Conservation (phyloP, 441 rosid species). For the Erodium chrysanthum region DNA sequence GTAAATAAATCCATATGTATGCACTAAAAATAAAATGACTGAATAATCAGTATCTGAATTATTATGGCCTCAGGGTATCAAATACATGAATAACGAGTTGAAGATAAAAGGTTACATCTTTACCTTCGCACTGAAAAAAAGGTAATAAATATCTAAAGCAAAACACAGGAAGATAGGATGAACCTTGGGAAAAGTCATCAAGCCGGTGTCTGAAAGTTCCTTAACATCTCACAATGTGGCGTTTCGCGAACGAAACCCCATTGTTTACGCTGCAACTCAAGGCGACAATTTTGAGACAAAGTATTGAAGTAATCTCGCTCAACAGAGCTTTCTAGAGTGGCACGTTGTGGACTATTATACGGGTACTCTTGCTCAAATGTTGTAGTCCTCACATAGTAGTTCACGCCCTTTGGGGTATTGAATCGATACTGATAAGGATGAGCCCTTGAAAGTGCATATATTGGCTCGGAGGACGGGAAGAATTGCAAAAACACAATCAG, state of each 20-base stretch:
- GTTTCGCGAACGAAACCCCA: constrained; percentile 88
- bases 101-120: constrained; percentile 3
- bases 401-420: constrained; percentile 57
- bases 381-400: constrained; percentile 62
- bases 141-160: background rate
- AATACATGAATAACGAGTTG: background rate
- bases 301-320: constrained; percentile 60
- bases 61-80: background rate
- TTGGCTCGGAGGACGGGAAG: constrained; percentile 64
- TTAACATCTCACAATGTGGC: constrained; percentile 81
- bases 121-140: background rate
- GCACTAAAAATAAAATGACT: background rate
- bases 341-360: constrained; percentile 32
- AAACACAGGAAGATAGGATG: constrained; percentile 7
- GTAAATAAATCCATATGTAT: background rate
- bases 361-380: constrained; percentile 78
- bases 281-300: constrained; percentile 65
- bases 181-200: constrained; percentile 35
- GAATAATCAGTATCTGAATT: background rate
- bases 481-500: constrained; percentile 59
- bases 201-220: constrained; percentile 40
- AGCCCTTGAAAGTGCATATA: constrained; percentile 55
- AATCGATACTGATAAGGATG: constrained; percentile 65
- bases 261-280: constrained; percentile 73
- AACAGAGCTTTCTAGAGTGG: constrained; percentile 43